Conservation (phyloP, 192 early-diverging fungal genomes). For the Entomortierella chlamydospora region DNA sequence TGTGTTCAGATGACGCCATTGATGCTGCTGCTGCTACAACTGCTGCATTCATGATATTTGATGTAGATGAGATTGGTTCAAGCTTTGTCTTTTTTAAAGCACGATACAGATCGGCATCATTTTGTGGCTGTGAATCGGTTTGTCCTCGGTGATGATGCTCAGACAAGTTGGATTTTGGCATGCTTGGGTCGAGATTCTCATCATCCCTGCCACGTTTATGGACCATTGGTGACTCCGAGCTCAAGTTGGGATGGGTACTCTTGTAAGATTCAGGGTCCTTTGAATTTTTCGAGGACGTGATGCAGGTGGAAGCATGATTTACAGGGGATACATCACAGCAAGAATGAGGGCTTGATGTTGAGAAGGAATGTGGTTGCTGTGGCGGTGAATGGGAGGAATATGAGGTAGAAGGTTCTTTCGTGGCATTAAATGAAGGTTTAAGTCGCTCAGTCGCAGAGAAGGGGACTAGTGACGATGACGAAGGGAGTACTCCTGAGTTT, state of each 20-base stretch:
- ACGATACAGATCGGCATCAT: not conserved
- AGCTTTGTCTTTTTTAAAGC: not conserved
- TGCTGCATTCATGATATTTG: not conserved
- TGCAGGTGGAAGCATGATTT: not conserved
- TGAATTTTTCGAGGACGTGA: not conserved
- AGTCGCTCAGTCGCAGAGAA: not conserved
- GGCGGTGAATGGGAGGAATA: not conserved
- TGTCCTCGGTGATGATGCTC: not conserved
- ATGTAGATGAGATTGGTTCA: not conserved
- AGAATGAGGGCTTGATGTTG: not conserved
- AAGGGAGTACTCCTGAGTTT: not conserved
- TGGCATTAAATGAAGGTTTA: not conserved
- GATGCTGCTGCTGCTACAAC: not conserved
- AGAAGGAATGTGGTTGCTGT: not conserved
- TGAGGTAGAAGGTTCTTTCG: not conserved
- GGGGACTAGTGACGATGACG: not conserved
- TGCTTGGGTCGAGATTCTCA: not conserved
- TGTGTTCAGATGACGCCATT: not conserved
- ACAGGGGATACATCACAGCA: not conserved
- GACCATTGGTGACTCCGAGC: conserved; percentile 34
- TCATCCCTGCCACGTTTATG: conserved; percentile 47
- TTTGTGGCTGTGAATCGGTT: not conserved
- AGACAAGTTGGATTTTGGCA: not conserved
- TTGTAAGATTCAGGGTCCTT: not conserved
- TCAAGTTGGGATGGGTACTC: conserved; percentile 1